Conservation (phyloP, 306 rosid genomes). For the Lathyrus oleraceus region DNA sequence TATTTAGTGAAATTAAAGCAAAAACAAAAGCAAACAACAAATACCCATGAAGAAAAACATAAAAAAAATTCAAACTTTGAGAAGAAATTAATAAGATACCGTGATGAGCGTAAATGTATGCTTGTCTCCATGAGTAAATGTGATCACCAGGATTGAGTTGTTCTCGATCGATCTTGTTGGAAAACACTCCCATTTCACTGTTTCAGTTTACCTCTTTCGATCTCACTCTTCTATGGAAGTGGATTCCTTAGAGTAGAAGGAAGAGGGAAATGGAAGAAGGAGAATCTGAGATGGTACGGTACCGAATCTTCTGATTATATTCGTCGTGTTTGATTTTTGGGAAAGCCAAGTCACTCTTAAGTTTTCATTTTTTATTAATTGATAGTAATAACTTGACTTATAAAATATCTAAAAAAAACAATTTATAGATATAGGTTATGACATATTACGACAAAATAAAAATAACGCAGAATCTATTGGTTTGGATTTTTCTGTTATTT, state of each 20-base stretch:
- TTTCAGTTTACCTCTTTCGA: background rate
- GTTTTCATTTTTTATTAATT: background rate
- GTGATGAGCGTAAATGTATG: conserved; percentile 80
- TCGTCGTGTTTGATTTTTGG: background rate
- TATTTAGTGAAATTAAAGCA: background rate
- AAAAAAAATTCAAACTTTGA: background rate
- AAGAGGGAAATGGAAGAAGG: background rate
- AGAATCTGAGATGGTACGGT: conserved; percentile 1
- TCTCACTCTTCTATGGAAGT: background rate
- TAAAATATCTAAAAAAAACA: too few relatives aligned
- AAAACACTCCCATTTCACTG: conserved; percentile 59
- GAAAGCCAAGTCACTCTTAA: background rate
- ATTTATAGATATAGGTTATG: too few relatives aligned
- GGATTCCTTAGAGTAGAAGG: conserved; percentile 15
- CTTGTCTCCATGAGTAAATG: conserved; percentile 82
- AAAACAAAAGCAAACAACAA: conserved; percentile 1
- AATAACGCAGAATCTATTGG: too few relatives aligned
- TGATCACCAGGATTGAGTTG: conserved; percentile 74
- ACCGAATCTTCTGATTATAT: background rate
- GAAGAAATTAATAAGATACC: conserved; percentile 40
- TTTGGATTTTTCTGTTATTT: too few relatives aligned
- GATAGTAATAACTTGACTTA: too few relatives aligned
- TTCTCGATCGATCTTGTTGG: conserved; percentile 66
- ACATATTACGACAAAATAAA: too few relatives aligned
- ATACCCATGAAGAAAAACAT: conserved; percentile 18